A percentile compares a stretch with the other conserved stretches of the same genome.
Evolutionary conservation across 345 rosid species (phyloP).

Genomic region (Hypericum perforatum): DNA sequence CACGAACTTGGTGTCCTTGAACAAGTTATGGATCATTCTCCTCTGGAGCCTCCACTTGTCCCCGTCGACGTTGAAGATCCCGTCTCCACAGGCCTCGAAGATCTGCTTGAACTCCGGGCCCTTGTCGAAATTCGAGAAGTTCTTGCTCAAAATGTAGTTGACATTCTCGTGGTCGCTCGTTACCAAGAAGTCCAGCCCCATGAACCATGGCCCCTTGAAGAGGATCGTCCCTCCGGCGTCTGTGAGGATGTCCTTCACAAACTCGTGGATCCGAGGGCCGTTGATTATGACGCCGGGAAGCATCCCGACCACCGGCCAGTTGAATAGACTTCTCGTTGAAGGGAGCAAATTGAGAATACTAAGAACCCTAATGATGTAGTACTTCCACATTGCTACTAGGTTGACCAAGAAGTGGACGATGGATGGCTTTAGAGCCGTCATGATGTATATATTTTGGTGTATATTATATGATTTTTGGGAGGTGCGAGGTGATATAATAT

Average conservation of each 20-base stretch:
- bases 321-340: too few relatives aligned
- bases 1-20: neutral
- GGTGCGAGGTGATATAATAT: too few relatives aligned
- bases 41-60: neutral
- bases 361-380: too few relatives aligned
- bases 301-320: conserved; percentile 1
- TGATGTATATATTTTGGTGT: too few relatives aligned
- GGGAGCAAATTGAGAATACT: too few relatives aligned
- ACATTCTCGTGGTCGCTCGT: neutral
- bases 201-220: neutral
- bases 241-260: neutral
- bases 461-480: too few relatives aligned
- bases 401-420: too few relatives aligned
- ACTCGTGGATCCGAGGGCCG: neutral
- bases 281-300: neutral
- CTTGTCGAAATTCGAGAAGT: neutral
- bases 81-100: neutral
- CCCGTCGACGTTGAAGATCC: conserved; percentile 1
- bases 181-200: neutral
- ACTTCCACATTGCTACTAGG: too few relatives aligned
- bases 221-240: neutral
- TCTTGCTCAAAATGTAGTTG: neutral
- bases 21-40: neutral
- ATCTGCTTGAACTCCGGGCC: neutral
- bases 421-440: too few relatives aligned